Conservation (phyloP, 2,329 filamentous ascomycete genomes). For the Trichoderma sp. region DNA sequence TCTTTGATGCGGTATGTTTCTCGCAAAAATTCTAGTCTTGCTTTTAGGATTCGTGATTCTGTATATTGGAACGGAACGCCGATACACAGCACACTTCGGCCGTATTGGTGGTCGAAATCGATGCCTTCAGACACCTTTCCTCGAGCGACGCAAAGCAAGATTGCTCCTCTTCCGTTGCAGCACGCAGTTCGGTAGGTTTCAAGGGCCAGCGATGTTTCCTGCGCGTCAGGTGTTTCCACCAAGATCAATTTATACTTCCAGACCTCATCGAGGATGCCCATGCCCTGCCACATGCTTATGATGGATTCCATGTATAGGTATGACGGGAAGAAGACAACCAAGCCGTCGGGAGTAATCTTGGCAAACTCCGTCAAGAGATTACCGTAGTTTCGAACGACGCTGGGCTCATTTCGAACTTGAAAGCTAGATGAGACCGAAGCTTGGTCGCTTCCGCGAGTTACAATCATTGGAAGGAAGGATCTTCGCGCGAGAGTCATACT, state of each 20-base stretch:
- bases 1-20: slow-evolving; percentile 97
- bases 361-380: slow-evolving; percentile 92
- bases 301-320: slow-evolving; percentile 99
- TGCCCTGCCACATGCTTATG: slow-evolving; percentile 98
- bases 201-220: slow-evolving; percentile 92
- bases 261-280: slow-evolving; percentile 95
- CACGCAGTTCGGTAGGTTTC: slow-evolving; percentile 98
- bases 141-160: slow-evolving; percentile 91
- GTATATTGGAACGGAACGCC: slow-evolving; percentile 99
- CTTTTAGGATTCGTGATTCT: slow-evolving; percentile 94
- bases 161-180: slow-evolving; percentile 92
- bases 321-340: slow-evolving; percentile 99
- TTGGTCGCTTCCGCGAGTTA: slow-evolving; percentile 93
- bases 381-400: slow-evolving; percentile 96
- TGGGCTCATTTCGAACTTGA: slow-evolving; percentile 91
- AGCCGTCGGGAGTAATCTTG: slow-evolving; percentile 91
- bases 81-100: slow-evolving; percentile 92
- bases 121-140: slow-evolving; percentile 98
- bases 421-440: slow-evolving; percentile 91
- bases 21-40: slow-evolving; percentile 90
- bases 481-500: slow-evolving; percentile 91
- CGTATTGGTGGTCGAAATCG: slow-evolving; percentile 99
- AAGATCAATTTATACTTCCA: slow-evolving; percentile 99
- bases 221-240: slow-evolving; percentile 95
- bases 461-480: slow-evolving; percentile 98